phyloP scores from a whole-genome alignment of 345 rosid genomes.

The Sisymbrium altissimum region DNA sequence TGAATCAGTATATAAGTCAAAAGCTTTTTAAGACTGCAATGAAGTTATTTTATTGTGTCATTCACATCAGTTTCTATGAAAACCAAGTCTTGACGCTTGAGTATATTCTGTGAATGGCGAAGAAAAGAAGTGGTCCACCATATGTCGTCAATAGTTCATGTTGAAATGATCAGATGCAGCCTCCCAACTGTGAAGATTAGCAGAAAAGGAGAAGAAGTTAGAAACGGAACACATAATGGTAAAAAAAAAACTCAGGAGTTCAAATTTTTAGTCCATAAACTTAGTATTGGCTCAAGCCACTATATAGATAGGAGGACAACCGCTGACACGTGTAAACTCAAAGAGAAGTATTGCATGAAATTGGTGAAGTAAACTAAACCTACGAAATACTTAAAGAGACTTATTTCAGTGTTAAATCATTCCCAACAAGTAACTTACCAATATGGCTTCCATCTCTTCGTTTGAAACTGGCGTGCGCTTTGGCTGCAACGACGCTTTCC shows the following conservation, averaged over 20 bases:
- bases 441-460: constrained; percentile 83
- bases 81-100: constrained; percentile 22
- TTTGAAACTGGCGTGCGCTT: constrained; percentile 69
- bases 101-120: constrained; percentile 23
- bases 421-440: constrained; percentile 44
- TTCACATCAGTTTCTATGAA: neutral
- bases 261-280: neutral
- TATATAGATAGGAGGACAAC: neutral
- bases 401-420: neutral
- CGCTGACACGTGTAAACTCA: neutral
- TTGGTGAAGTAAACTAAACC: neutral
- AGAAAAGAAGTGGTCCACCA: neutral
- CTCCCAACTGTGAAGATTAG: constrained; percentile 58
- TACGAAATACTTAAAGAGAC: neutral
- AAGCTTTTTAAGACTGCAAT: neutral
- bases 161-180: constrained; percentile 48
- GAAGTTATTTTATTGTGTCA: constrained; percentile 4
- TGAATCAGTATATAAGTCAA: neutral
- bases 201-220: neutral
- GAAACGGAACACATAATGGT: neutral
- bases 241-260: too few species aligned
- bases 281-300: neutral
- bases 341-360: neutral
- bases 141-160: constrained; percentile 19
- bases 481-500: constrained; percentile 90